Base-by-base conservation (phyloP, 495 filamentous ascomycete species). In the Cudoniella acicularis region DNA sequence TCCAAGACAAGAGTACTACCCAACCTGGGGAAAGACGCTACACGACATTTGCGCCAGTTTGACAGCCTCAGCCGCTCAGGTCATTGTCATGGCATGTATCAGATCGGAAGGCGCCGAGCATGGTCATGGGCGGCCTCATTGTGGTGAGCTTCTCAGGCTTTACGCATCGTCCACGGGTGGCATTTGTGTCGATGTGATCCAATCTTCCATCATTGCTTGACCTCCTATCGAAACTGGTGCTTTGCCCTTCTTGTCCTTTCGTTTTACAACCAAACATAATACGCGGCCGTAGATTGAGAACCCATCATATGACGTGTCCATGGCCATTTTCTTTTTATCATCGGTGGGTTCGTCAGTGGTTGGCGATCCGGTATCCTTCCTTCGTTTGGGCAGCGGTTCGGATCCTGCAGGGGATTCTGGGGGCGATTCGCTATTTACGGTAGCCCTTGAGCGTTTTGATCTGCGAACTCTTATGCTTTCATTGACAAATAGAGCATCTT, bases 211-310 rank as follows among this genome's bases (percentile, higher is more conserved):
- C 79, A 91, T 84, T 54, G 86, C 87, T 65, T 91, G 87, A 25
- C 89, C 86, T 13, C 68, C 73, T 42, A 69, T 65, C 52, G 57
- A 72, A 46, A 57, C 70, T 60, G 63, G 62, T 16, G 66, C 66
- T 55, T 72, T 66, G 2, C 65, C 59, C 56, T 60, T 57, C 61
- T 49, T 66, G 10, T 83, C 84, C 57, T 77, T 85, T 41, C 87
- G 80, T 71, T 95, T 93, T 60, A 98, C 87, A 13, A 98, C 85
- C 40, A 98, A 75, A 69, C 92, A 98, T 40, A 98, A 77, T 26
- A 96, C 89, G 59, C 90, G 87, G 8, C 93, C 90, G 73, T 94
- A 92, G 70, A 98, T 97, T 65, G 85, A 86, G 72, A 96, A 98
- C 27, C 94, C 93, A 64, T 98, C 92, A 70, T 97, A 98, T 21